Evolutionary conservation across 2,329 filamentous ascomycete genomes (phyloP), one percentile per base, ranked within the genome.

Genomic region (Cryphonectria parasitica): DNA sequence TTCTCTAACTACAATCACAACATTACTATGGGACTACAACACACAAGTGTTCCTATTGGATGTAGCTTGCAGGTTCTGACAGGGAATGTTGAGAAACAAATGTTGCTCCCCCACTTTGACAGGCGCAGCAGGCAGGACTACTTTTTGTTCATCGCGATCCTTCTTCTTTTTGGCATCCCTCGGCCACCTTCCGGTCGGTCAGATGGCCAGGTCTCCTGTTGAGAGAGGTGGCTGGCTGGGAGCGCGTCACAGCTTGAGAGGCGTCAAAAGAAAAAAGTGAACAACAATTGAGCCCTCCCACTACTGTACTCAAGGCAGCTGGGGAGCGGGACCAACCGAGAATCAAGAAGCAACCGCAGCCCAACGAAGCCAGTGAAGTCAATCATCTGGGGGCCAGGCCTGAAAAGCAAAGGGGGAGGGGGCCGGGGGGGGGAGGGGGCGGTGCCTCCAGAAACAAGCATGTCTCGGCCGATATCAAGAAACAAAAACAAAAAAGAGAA

Each of bases 401-500:
- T 19, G 7, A 39, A n/a, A 61, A 19, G 58, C 19, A 22, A n/a
- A 31, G 22, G 31, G 22, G 31, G 36, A 22, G 41, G 34, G 34
- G 34, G 34, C 34, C 6, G 31, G 8, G 31, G 22, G 36, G 22
- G 31, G 22, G 34, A 49, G 31, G 2, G 2, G n/a, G 22, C 49
- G 8, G 36, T 39, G 36, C 36, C 36, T 39, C n/a, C 15, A 7
- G 31, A 66, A 25, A 54, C 52, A 28, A 43, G 52, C 34, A 58
- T 17, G 36, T 52, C 17, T 66, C 64, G 64, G 64, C 64, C 64
- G 64, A 66, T 10, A 43, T 52, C 34, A 31, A 3, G n/a, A 56
- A 58, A 39, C 22, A 56, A 19, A 28, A 11, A 63, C 41, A n/a
- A 25, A 39, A 45, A 8, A 15, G 45, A 31, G 4, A 43, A 19